Evolutionary conservation across 371 early-diverging fungal species (phyloP), one percentile per base, ranked within the genome.

Genomic region (Apophysomyces trapeziformis): DNA sequence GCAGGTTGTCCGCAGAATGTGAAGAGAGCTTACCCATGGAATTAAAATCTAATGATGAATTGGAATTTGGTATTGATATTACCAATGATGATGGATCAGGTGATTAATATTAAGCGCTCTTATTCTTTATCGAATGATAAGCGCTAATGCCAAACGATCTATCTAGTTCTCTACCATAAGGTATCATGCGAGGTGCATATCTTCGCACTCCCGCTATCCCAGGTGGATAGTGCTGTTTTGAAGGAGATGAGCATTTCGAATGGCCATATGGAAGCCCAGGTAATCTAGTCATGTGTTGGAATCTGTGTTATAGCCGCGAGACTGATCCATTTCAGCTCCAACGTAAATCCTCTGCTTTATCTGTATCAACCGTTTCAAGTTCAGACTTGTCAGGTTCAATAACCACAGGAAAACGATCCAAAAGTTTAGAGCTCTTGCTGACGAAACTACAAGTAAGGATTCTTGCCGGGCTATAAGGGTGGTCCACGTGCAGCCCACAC

Each of bases 1-100:
- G 74, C 14, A 74, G 96, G 36, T 70, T 96, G 13, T 89, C 89
- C 35, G 83, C 84, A 8, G 95, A 94, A 67, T 84, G 87, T 43
- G 74, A 82, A 57, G 87, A 88, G 60, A 89, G 89, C 66, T 81
- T 67, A 32, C 88, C 92, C 3, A 69, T 79, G 59, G 86, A 88
- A 61, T 66, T 96, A 61, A 79, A 82, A 38, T 66, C 81, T 9
- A 85, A 84, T 38, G 95, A 93, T 65, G 65, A 70, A n/a, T 68
- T 96, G 14, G 94, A 94, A 61, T 93, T 96, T 79, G 96, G 95
- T 41, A 88, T 96, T 37, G 95, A 96, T 72, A 93, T 95, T 62
- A 70, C 87, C 50, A 85, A 89, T 50, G 93, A 93, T 16, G 77
- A 80, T 65, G 83, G 80, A 36, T 72, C 78, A 68, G 68, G 77